Evolutionary conservation across 2,329 filamentous ascomycete genomes (phyloP).

Genomic region (Neofusicoccum laricinum): DNA sequence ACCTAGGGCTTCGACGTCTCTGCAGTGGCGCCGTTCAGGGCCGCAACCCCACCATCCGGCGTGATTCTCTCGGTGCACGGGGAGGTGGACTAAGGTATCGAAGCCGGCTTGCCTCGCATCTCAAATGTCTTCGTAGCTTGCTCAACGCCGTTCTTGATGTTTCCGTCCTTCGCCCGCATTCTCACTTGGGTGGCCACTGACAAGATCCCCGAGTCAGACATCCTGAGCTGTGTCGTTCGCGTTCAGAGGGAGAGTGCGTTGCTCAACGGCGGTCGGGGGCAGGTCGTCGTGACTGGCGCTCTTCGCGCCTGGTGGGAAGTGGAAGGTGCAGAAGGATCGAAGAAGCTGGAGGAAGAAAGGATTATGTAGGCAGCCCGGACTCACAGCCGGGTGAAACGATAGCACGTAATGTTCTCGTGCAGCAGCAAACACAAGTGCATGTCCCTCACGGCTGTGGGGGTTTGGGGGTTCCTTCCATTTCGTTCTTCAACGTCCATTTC

Average conservation of each 20-base stretch:
- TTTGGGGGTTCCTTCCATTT: not conserved
- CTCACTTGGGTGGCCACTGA: not conserved
- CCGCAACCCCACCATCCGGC: not conserved
- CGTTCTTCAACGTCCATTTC: not conserved
- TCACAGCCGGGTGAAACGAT: too few species aligned
- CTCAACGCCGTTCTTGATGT: not conserved
- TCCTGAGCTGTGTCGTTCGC: not conserved
- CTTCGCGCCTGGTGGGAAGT: not conserved
- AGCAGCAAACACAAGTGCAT: not conserved
- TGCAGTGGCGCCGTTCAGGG: not conserved
- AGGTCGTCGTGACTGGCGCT: too few species aligned
- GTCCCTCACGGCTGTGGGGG: not conserved
- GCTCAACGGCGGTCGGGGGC: too few species aligned
- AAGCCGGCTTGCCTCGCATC: not conserved
- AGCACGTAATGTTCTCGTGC: too few species aligned
- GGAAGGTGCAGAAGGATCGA: too few species aligned
- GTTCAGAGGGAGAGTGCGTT: too few species aligned
- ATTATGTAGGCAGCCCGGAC: too few species aligned
- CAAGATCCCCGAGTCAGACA: not conserved
- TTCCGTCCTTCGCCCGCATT: not conserved
- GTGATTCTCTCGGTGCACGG: not conserved
- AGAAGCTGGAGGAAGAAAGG: too few species aligned
- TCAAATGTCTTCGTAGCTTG: not conserved
- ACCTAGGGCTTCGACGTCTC: not conserved
- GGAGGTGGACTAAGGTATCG: not conserved